These are phyloP conservation scores for Lagenidium giganteum DNA, from an alignment of 352 stramenopile species.

Conservation along the genomic window DNA sequence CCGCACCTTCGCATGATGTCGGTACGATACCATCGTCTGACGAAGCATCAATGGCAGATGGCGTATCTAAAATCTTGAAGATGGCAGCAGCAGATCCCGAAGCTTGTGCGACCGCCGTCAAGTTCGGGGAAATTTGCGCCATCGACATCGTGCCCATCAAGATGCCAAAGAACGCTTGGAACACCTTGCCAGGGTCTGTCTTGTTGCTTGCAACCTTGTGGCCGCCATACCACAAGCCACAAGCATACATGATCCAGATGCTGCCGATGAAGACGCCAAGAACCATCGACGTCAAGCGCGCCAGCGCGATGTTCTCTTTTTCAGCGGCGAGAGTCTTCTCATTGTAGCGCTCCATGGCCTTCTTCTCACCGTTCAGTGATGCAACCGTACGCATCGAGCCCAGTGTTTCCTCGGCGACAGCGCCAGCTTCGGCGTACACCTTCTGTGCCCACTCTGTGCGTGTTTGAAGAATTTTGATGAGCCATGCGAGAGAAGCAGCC, in stretches of 20 bases:
- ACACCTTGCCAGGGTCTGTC: slow-evolving; percentile 28
- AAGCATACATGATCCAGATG: slow-evolving; percentile 43
- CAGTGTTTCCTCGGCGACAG: slow-evolving; percentile 13
- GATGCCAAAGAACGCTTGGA: slow-evolving; percentile 41
- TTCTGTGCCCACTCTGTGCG: slow-evolving; percentile 17
- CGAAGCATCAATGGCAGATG: slow-evolving; percentile 40
- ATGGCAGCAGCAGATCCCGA: slow-evolving; percentile 26
- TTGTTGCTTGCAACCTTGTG: slow-evolving; percentile 28
- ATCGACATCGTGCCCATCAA: slow-evolving; percentile 31
- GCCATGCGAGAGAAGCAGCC: slow-evolving; percentile 13
- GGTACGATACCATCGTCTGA: slow-evolving; percentile 32
- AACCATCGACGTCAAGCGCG: slow-evolving; percentile 25
- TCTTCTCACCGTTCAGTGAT: slow-evolving; percentile 21
- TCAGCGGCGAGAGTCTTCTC: slow-evolving; percentile 17
- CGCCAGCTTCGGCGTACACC: slow-evolving; percentile 10
- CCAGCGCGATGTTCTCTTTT: slow-evolving; percentile 26
- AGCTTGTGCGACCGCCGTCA: slow-evolving; percentile 32
- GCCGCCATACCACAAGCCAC: slow-evolving; percentile 52
- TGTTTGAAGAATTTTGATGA: slow-evolving; percentile 19
- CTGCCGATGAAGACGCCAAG: slow-evolving; percentile 32
- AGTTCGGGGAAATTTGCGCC: slow-evolving; percentile 38
- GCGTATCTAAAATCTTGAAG: slow-evolving; percentile 42
- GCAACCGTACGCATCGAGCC: slow-evolving; percentile 22
- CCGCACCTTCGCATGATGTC: slow-evolving; percentile 26
- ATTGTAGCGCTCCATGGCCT: slow-evolving; percentile 18